Evolutionary conservation across 2,329 filamentous ascomycete species (phyloP).

Genomic region (Trichoderma atroviride): DNA sequence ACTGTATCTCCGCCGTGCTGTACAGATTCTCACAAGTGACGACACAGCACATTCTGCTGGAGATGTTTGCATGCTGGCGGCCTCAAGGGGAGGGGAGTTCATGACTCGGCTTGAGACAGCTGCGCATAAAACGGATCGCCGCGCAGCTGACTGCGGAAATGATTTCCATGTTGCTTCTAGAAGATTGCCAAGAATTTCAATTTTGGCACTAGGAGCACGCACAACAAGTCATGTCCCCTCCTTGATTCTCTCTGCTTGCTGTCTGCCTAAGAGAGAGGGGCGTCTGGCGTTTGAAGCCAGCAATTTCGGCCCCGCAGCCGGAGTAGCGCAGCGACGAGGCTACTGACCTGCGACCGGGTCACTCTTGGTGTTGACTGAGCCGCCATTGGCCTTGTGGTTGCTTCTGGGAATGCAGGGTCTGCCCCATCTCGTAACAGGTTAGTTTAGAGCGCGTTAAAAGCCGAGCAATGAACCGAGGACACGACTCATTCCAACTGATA

Average conservation of each 20-base stretch:
- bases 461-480: conserved; percentile 21
- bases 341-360: background rate
- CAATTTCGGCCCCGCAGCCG: conserved; percentile 23
- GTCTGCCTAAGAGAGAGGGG: conserved; percentile 10
- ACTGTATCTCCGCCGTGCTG: background rate
- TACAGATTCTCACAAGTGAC: background rate
- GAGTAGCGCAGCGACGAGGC: conserved; percentile 16
- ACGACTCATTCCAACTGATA: conserved; percentile 17
- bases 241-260: background rate
- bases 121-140: background rate
- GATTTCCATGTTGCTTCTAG: conserved; percentile 10
- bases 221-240: background rate
- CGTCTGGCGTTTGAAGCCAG: background rate
- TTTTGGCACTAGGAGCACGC: background rate
- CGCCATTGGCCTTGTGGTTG: conserved; percentile 14
- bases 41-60: background rate
- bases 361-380: background rate
- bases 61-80: background rate
- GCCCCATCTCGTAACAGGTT: background rate
- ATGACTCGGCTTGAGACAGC: conserved; percentile 21
- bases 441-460: background rate
- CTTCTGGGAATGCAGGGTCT: conserved; percentile 13
- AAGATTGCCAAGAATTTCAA: background rate
- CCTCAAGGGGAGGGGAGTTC: background rate
- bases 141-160: background rate